Evolutionary conservation across 352 stramenopile species (phyloP), one percentile per base, ranked within the genome.

Genomic region (Pythium guiyangense): DNA sequence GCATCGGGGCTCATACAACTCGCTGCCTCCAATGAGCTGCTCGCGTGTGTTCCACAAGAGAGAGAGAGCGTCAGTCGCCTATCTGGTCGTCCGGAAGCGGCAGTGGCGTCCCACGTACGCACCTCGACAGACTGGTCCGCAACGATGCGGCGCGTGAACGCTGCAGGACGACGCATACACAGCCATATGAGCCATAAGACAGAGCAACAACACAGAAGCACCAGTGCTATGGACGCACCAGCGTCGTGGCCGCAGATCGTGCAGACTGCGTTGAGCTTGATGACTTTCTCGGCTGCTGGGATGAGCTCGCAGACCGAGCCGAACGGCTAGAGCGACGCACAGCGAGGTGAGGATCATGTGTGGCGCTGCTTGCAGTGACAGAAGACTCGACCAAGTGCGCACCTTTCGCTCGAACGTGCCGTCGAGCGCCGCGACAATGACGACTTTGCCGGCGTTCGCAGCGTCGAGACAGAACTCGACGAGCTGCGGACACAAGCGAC

Each of bases 241-340:
- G 80, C 81, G 53, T 94, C 81, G 37, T 73, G 73, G 26, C 84
- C 84, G 43, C 84, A 94, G n/a, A 74, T 69, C 4, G 79, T 84
- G 66, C 85, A 94, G 40, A 94, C 84, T 22, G 85, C 85, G 55
- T 86, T 93, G 34, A 94, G 77, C 57, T 94, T 92, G 60, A 86
- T 80, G 37, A 94, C 84, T 40, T 81, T 72, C 58, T 94, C 85
- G 17, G 85, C 79, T 49, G 69, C 65, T 2, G 85, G 85, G 43
- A 93, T 86, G 25, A 93, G 60, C 20, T 86, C 75, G 31, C 81
- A 79, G 17, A 94, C 79, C 9, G 69, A 82, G 0, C 78, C 77
- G 54, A 94, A 94, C 1, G 79, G 81, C 80, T 88, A 34, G 27
- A 69, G 29, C 18, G 1, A 46, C 57, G 14, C 27, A 54, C 43